Conservation (phyloP, 345 rosid species). For the Salix caprea region DNA sequence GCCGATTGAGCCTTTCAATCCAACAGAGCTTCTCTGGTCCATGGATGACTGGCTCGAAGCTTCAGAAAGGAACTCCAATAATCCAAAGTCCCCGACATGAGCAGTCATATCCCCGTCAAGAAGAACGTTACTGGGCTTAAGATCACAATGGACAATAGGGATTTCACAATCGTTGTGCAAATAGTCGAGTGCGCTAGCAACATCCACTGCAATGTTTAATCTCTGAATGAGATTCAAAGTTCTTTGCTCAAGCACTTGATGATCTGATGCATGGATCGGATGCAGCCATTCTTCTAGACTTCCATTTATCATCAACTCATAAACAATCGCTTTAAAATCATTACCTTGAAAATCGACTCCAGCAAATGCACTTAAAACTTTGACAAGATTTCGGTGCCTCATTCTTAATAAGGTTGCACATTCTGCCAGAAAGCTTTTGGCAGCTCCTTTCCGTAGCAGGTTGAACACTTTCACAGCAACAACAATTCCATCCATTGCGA, state of each 20-base stretch:
- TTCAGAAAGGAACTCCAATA: conserved; percentile 4
- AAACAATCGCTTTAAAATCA: not conserved
- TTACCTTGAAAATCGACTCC: not conserved
- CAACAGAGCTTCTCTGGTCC: conserved; percentile 2
- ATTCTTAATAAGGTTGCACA: not conserved
- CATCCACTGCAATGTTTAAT: too few species aligned
- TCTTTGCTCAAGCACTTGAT: not conserved
- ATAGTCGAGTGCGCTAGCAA: too few species aligned
- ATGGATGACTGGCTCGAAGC: not conserved
- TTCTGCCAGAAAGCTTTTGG: not conserved
- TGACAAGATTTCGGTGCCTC: not conserved
- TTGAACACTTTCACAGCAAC: conserved; percentile 1
- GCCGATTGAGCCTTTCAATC: conserved; percentile 3
- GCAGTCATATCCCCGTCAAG: not conserved
- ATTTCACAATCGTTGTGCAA: too few species aligned
- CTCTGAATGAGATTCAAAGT: not conserved
- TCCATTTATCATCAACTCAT: not conserved
- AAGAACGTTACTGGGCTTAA: not conserved
- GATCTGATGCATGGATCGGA: not conserved
- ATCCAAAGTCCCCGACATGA: conserved; percentile 18
- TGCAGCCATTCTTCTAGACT: conserved; percentile 9
- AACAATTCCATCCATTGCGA: not conserved
- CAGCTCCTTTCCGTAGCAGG: not conserved
- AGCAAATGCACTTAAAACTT: not conserved
- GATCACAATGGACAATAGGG: too few species aligned